Evolutionary conservation across 495 filamentous ascomycete species (phyloP).

Genomic region (Chaetomium fimeti): DNA sequence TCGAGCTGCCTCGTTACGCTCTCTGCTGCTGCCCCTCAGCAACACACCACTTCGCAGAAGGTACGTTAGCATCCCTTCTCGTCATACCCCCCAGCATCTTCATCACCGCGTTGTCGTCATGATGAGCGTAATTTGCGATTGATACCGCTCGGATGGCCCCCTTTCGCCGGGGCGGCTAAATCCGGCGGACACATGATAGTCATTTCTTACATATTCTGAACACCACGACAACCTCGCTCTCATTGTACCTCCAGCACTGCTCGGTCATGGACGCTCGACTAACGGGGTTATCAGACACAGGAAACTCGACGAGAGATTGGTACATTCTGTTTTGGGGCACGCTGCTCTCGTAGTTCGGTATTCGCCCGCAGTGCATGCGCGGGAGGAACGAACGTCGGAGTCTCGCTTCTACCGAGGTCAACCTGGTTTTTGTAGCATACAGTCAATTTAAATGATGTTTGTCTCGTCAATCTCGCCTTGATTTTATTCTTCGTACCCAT

Average conservation of each 20-base stretch:
- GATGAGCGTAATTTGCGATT: constrained; percentile 42
- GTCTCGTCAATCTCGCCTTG: not conserved
- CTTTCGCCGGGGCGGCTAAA: constrained; percentile 38
- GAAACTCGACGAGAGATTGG: not conserved
- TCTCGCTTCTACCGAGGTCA: no score
- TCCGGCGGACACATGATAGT: constrained; percentile 35
- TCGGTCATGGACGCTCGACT: constrained; percentile 5
- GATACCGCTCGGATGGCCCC: constrained; percentile 33
- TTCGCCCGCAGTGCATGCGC: not conserved
- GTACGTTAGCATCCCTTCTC: constrained; percentile 14
- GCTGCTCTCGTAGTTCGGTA: constrained; percentile 10
- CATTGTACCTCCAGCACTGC: not conserved
- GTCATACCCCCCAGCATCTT: not conserved
- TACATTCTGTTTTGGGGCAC: constrained; percentile 22
- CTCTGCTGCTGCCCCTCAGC: not conserved
- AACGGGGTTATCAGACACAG: constrained; percentile 9
- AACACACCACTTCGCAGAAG: constrained; percentile 4
- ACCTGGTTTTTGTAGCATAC: not conserved
- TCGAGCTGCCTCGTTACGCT: not conserved
- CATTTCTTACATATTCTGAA: constrained; percentile 40
- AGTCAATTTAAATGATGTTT: not conserved
- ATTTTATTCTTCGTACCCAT: not conserved
- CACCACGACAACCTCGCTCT: constrained; percentile 11
- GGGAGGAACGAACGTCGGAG: constrained; percentile 22
- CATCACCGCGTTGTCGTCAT: constrained; percentile 19